phyloP scores from a whole-genome alignment of 2,329 filamentous ascomycete genomes.

The Aspergillus neoniger region DNA sequence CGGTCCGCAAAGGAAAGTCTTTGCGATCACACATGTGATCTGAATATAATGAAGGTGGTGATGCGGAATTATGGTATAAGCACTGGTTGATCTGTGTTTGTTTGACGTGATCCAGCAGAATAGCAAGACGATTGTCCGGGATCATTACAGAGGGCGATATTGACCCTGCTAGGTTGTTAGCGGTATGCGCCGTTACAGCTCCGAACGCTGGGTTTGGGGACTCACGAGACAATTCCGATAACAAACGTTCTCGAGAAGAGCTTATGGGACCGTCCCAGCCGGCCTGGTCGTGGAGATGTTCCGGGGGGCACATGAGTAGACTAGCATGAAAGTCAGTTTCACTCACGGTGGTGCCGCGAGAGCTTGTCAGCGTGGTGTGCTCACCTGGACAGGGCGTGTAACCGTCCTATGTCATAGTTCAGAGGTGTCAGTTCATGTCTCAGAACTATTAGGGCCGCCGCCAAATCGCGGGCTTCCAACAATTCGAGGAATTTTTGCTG shows the following conservation, averaged over 20 bases:
- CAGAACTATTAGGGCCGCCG: slow-evolving; percentile 76
- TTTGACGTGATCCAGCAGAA: slow-evolving; percentile 80
- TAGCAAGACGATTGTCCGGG: slow-evolving; percentile 82
- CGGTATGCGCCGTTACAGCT: not conserved
- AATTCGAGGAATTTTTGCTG: slow-evolving; percentile 95
- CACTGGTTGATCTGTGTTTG: slow-evolving; percentile 79
- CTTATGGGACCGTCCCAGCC: slow-evolving; percentile 82
- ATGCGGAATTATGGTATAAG: slow-evolving; percentile 80
- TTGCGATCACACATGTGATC: slow-evolving; percentile 81
- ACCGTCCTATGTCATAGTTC: slow-evolving; percentile 71
- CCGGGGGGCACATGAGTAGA: slow-evolving; percentile 83
- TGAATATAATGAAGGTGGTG: slow-evolving; percentile 80
- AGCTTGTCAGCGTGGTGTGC: slow-evolving; percentile 11
- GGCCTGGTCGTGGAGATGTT: slow-evolving; percentile 74
- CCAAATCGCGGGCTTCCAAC: slow-evolving; percentile 73
- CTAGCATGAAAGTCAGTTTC: slow-evolving; percentile 45
- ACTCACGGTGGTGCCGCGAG: not conserved
- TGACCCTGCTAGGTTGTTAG: slow-evolving; percentile 58
- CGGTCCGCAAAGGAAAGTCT: slow-evolving; percentile 74
- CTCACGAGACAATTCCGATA: slow-evolving; percentile 82
- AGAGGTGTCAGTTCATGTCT: slow-evolving; percentile 85
- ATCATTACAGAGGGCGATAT: slow-evolving; percentile 98
- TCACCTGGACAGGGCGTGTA: slow-evolving; percentile 79
- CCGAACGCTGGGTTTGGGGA: slow-evolving; percentile 10
- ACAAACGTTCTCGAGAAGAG: slow-evolving; percentile 69